These are phyloP conservation scores for Sextonia rubra DNA, from an alignment of 164 flowering plant genomes.

Conservation along the genomic window DNA sequence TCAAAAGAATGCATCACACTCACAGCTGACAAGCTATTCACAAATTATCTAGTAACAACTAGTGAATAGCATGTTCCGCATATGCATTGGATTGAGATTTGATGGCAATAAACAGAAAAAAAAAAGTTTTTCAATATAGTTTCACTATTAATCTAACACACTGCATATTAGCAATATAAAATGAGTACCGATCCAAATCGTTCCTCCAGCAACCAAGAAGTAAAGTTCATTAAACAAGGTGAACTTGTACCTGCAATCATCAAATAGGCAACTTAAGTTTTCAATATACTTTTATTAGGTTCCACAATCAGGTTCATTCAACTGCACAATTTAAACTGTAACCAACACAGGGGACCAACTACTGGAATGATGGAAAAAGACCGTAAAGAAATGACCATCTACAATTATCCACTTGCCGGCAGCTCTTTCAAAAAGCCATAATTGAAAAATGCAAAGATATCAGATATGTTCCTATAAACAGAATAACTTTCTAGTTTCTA, in stretches of 20 bases:
- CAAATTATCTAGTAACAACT: neutral
- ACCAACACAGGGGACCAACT: no score
- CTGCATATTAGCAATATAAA: conserved; percentile 1
- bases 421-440: neutral
- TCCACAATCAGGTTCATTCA: neutral
- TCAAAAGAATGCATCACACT: neutral
- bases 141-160: neutral
- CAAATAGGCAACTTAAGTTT: neutral
- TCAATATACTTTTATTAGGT: neutral
- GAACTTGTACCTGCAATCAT: conserved; percentile 87
- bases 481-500: neutral
- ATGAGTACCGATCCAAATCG: conserved; percentile 87
- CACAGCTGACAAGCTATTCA: neutral
- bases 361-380: no score
- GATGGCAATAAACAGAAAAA: no score
- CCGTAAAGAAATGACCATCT: no score
- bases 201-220: conserved; percentile 96
- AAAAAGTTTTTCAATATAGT: no score
- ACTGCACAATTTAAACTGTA: no score
- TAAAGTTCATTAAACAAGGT: conserved; percentile 96
- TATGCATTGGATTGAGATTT: no score
- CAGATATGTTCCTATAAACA: neutral
- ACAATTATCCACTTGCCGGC: neutral
- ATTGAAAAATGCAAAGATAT: neutral
- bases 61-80: no score